These are phyloP conservation scores for Malus fusca DNA, from an alignment of 306 rosid species.

Conservation along the genomic window DNA sequence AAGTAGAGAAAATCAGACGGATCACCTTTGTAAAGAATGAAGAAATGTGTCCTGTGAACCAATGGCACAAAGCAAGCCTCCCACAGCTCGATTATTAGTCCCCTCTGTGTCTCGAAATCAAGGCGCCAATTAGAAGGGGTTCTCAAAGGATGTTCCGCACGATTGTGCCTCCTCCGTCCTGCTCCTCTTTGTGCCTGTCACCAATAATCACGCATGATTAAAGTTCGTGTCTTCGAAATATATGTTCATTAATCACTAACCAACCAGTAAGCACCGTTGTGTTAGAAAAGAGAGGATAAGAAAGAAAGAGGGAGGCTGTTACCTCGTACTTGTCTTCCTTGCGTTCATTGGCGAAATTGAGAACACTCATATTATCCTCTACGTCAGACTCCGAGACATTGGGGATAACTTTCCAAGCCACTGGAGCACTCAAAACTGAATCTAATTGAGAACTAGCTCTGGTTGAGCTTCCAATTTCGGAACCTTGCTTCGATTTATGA, in stretches of 20 bases:
- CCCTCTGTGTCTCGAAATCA: constrained; percentile 54
- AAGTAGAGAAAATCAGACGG: constrained; percentile 66
- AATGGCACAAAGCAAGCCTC: constrained; percentile 62
- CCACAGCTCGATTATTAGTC: constrained; percentile 71
- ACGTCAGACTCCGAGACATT: constrained; percentile 20
- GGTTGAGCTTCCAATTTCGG: neutral
- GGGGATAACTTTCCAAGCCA: constrained; percentile 6
- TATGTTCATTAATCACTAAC: neutral
- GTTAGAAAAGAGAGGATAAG: neutral
- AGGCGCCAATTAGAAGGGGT: constrained; percentile 15
- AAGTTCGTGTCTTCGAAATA: neutral
- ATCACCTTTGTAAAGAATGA: constrained; percentile 74
- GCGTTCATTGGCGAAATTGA: constrained; percentile 36
- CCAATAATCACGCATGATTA: neutral
- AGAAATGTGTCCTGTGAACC: constrained; percentile 73
- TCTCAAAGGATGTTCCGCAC: constrained; percentile 7
- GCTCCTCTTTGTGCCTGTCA: constrained; percentile 32
- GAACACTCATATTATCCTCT: constrained; percentile 60
- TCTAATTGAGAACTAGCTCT: neutral
- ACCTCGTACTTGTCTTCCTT: constrained; percentile 6
- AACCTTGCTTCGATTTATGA: neutral
- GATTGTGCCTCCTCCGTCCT: constrained; percentile 12
- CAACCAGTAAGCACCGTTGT: too few species aligned
- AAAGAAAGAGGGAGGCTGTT: neutral
- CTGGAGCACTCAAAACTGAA: constrained; percentile 22